Base-by-base conservation (phyloP, 352 stramenopile species). In the Hyaloperonospora arabidopsidis region DNA sequence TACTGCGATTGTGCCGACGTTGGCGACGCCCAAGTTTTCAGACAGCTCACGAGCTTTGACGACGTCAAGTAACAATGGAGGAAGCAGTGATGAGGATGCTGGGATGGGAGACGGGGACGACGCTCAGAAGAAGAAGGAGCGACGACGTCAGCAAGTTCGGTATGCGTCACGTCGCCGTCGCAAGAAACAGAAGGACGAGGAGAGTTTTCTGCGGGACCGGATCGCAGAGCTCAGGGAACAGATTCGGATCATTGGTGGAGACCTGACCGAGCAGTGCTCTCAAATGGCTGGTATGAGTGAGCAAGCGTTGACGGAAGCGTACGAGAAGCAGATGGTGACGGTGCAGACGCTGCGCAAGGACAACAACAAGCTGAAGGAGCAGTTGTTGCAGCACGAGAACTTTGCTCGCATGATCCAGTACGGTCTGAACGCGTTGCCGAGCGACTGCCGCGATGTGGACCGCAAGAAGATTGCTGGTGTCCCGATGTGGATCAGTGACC, bases 381-480 rank as follows among this genome's bases (percentile, higher is more conserved):
- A 89, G 63, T 45, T 91, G 23, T 40, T 87, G 55, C 81, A 89
- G 52, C 81, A 91, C 63, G 81, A 91, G 63, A 86, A 89, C 62
- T 91, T 89, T 61, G 81, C 79, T 25, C 75, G 81, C 28, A 86
- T 89, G 76, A 87, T 91, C 57, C 81, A 91, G 69, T 85, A 87
- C 52, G 81, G 81, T 19, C 68, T 91, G 35, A 87, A 89, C 45
- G 75, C 76, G 38, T 58, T 89, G 46, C 79, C 79, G 23, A 87
- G 75, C 54, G 79, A 89, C 61, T 87, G 76, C 50, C 75, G 77
- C 10, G 79, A 87, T 55, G 75, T 84, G 25, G 76, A 89, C 51
- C 76, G 76, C 54, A 89, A 89, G 69, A 86, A 86, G 58, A 85
- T 86, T 39, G 63, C 72, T 38, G 75, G 73, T 48, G 67, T 84